Percentiles rank a stretch among this genome's conserved stretches.
Conservation (phyloP, 1,284 basidiomycete species). For the Volvariella volvacea region DNA sequence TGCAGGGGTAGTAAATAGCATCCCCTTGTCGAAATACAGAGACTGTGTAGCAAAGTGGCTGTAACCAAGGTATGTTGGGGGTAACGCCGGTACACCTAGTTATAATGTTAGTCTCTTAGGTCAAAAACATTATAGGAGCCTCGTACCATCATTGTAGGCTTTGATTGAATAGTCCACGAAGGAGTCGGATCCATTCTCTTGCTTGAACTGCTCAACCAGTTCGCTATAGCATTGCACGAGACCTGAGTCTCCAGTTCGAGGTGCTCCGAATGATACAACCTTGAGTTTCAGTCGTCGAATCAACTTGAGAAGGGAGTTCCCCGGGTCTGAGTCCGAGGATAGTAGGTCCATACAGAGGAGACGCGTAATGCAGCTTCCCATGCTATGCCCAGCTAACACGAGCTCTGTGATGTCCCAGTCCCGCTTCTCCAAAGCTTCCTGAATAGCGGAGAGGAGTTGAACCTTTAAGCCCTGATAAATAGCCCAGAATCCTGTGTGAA, state of each 20-base stretch:
- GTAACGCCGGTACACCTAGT: slow-evolving; percentile 46
- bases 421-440: slow-evolving; percentile 21
- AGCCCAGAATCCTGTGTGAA: slow-evolving; percentile 48
- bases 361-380: slow-evolving; percentile 43
- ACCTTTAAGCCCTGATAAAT: slow-evolving; percentile 37
- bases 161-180: slow-evolving; percentile 44
- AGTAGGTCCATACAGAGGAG: slow-evolving; percentile 42
- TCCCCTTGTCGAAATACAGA: slow-evolving; percentile 39
- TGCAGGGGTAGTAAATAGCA: slow-evolving; percentile 37
- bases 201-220: slow-evolving; percentile 25
- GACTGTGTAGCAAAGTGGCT: slow-evolving; percentile 40
- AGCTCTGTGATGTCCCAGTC: slow-evolving; percentile 29
- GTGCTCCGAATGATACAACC: slow-evolving; percentile 43
- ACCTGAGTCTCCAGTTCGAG: slow-evolving; percentile 37
- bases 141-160: slow-evolving; percentile 46
- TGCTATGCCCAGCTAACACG: slow-evolving; percentile 43
- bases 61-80: slow-evolving; percentile 42
- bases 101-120: neutral
- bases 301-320: slow-evolving; percentile 2
- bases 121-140: slow-evolving; percentile 10
- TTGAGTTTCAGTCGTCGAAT: slow-evolving; percentile 22
- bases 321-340: slow-evolving; percentile 12
- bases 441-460: slow-evolving; percentile 23
- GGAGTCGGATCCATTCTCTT: slow-evolving; percentile 26
- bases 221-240: slow-evolving; percentile 36